phyloP scores from a whole-genome alignment of 1,284 basidiomycete species.

The Sporisorium graminicola region DNA sequence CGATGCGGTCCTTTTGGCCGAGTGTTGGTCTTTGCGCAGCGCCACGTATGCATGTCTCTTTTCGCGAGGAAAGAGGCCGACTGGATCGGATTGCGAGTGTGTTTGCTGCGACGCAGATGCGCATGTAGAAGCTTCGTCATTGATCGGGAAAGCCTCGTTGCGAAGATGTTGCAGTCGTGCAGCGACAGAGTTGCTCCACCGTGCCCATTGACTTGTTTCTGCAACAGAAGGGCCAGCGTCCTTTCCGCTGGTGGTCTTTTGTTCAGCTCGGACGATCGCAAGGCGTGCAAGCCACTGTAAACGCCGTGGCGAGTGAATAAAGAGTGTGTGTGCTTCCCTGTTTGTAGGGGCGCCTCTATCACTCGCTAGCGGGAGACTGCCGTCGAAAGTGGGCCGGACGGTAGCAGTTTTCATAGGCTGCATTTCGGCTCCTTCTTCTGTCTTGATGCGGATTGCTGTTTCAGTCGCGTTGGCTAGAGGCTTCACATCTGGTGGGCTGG shows the following conservation, averaged over 20 bases:
- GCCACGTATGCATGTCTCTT: conserved; percentile 20
- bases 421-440: conserved; percentile 2
- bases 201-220: conserved; percentile 14
- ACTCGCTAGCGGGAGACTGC: conserved; percentile 11
- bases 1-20: conserved; percentile 9
- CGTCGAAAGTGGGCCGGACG: background rate
- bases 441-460: conserved; percentile 6
- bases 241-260: background rate
- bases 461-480: background rate
- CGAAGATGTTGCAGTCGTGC: background rate
- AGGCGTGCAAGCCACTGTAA: conserved; percentile 25
- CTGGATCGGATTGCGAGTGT: conserved; percentile 14
- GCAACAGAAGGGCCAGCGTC: background rate
- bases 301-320: conserved; percentile 17
- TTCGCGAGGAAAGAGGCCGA: conserved; percentile 27
- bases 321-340: conserved; percentile 38
- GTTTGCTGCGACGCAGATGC: conserved; percentile 2
- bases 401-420: too few relatives aligned
- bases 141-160: background rate
- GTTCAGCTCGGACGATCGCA: conserved; percentile 11
- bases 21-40: conserved; percentile 19
- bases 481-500: conserved; percentile 1
- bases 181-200: conserved; percentile 23
- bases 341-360: conserved; percentile 9
- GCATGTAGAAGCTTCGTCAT: background rate